Evolutionary conservation across 177 flowering plant genomes (phyloP), one percentile per base, ranked within the genome.

Genomic region (Tripterygium wilfordii): DNA sequence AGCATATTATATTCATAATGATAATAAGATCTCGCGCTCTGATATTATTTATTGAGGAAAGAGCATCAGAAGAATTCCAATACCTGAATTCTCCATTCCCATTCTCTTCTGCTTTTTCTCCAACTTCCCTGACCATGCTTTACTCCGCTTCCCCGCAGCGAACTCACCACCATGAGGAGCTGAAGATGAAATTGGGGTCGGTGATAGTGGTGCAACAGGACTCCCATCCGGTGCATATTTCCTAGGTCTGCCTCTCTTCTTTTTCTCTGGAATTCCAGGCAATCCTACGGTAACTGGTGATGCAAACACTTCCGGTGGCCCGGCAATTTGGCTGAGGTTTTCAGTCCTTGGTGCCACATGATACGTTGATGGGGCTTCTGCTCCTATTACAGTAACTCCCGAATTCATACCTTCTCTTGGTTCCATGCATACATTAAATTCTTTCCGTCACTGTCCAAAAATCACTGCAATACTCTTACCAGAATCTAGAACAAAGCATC

Each of bases 171-270:
- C 16, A 10, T 60, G 67, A 5, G 79, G 69, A 41, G 60, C 74
- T 1, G 82, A 66, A 1, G 83, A 26, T 8, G 83, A 75, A 37
- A 67, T 18, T 0, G 76, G 75, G 67, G 57, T 45, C n/a, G 77
- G 80, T 0, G 77, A 59, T 51, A 66, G 47, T 22, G 72, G 36
- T 56, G 56, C 46, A 5, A 31, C 20, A 1, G 35, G 46, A 3
- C 58, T 30, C 23, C 77, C 80, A 48, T 69, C 77, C 0, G 80
- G 71, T 5, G 57, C 70, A 50, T 78, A 78, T 48, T 78, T 78
- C 57, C 83, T 61, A 1, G 83, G 83, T 39, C 83, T 47, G 3
- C 83, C 83, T 48, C 80, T 69, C 66, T 78, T 78, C 76, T 72
- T 74, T 67, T 66, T 78, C 43, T 31, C 72, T 10, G 25, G 41